Evolutionary conservation across 2,329 filamentous ascomycete species (phyloP).

Genomic region (Alternaria postmessia): DNA sequence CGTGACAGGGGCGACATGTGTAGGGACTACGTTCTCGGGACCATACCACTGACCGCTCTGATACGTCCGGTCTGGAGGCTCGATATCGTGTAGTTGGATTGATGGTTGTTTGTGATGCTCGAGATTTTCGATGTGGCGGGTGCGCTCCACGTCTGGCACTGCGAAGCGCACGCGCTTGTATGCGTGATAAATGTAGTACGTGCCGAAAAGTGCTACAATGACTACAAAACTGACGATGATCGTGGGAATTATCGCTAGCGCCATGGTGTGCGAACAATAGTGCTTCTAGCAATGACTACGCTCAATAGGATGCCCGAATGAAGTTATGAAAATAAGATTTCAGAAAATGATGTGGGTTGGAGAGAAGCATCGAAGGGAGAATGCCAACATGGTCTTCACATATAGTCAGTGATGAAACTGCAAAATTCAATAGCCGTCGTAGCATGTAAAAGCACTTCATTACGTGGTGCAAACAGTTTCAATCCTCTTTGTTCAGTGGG

Average conservation of each 20-base stretch:
- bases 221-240: constrained; percentile 1
- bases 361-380: too few species aligned
- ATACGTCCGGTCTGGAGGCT: neutral
- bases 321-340: too few species aligned
- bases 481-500: too few species aligned
- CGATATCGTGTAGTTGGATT: neutral
- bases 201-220: neutral
- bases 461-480: too few species aligned
- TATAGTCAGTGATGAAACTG: too few species aligned
- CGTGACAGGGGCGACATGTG: neutral
- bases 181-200: neutral
- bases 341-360: too few species aligned
- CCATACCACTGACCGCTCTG: constrained; percentile 7
- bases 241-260: neutral
- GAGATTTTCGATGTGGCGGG: neutral
- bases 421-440: too few species aligned
- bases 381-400: too few species aligned
- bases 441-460: too few species aligned
- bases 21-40: neutral
- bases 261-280: neutral
- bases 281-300: too few species aligned
- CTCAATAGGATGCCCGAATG: too few species aligned
- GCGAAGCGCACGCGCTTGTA: neutral
- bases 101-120: neutral
- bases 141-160: neutral